Base-by-base conservation (phyloP, 2,329 filamentous ascomycete genomes). In the Aureobasidium sp. region DNA sequence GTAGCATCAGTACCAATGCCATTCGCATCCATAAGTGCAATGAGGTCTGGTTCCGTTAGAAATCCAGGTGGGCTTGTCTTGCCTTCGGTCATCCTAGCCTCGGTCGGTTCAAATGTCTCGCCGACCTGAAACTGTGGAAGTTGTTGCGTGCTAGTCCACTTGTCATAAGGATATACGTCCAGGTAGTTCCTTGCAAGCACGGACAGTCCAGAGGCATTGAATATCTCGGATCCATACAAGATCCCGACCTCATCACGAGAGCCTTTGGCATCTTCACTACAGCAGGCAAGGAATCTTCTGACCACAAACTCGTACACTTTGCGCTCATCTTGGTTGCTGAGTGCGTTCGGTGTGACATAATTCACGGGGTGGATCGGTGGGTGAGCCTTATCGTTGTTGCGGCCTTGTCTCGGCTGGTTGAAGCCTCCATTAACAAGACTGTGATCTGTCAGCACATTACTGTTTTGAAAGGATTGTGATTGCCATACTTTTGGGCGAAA, bases 1-100 rank as follows among this genome's bases (percentile, higher is more conserved):
- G 94, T 99, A 7, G 94, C 94, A 77, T 99, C 94, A 10, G 94
- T 99, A 13, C 94, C 94, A 66, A 99, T 99, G 2, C 94, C 94
- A 72, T 99, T 99, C 48, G 91, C 92, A 76, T 99, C 94, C 94
- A 99, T 99, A 12, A 99, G 82, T 3, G 88, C 89, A 71, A 99
- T 96, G 29, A 99, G 80, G 72, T 99, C 94, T 0, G 94, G 92
- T 72, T 99, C 94, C 0, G 94, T 97, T 34, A 99, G 81, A 72
- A 96, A 97, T 26, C 82, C 84, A 0, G 94, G 94, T 13, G 92
- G 80, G 0, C 82, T 84, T 0, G 94, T 99, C 74, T 95, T 89
- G n/a, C 94, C 93, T 68, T 97, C 91, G 0, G 84, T 87, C 76
- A 99, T 91, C 68, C 88, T 86, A 4, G 91, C 93, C 76, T 97